phyloP scores from a whole-genome alignment of 228 moss, liverwort and hornwort species.

The Sphagnum fallax region DNA sequence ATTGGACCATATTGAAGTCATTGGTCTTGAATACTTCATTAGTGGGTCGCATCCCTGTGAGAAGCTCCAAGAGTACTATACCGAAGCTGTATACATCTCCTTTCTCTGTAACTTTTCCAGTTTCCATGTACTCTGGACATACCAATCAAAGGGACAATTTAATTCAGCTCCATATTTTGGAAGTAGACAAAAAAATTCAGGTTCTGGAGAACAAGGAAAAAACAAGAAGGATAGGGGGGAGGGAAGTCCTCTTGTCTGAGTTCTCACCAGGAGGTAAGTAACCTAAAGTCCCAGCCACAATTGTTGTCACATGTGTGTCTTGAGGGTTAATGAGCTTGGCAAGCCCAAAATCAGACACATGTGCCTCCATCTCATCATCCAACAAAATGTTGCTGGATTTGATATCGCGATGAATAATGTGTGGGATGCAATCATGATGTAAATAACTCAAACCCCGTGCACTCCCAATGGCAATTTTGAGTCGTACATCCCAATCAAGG shows the following conservation, averaged over 20 bases:
- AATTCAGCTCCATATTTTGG: background rate
- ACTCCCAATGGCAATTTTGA: constrained; percentile 40
- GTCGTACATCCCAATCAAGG: constrained; percentile 44
- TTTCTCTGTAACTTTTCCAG: constrained; percentile 53
- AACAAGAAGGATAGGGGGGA: too few relatives aligned
- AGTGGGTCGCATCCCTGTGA: constrained; percentile 51
- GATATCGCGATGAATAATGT: constrained; percentile 57
- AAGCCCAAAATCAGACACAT: constrained; percentile 54
- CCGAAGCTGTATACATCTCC: constrained; percentile 66
- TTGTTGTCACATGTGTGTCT: constrained; percentile 44
- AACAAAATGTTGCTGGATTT: constrained; percentile 61
- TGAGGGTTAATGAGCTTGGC: constrained; percentile 48
- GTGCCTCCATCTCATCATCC: constrained; percentile 44
- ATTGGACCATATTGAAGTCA: constrained; percentile 42
- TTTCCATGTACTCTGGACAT: constrained; percentile 39
- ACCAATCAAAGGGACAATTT: background rate
- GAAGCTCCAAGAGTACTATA: constrained; percentile 52
- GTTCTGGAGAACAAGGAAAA: too few relatives aligned
- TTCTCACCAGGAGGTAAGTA: constrained; percentile 56
- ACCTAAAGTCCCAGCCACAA: constrained; percentile 51
- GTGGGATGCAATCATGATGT: constrained; percentile 59
- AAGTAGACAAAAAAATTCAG: background rate
- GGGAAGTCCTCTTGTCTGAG: background rate
- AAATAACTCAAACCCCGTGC: constrained; percentile 56
- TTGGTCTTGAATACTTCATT: constrained; percentile 35